Evolutionary conservation across 148 eudicot species (phyloP).

Genomic region (Cornus florida): DNA sequence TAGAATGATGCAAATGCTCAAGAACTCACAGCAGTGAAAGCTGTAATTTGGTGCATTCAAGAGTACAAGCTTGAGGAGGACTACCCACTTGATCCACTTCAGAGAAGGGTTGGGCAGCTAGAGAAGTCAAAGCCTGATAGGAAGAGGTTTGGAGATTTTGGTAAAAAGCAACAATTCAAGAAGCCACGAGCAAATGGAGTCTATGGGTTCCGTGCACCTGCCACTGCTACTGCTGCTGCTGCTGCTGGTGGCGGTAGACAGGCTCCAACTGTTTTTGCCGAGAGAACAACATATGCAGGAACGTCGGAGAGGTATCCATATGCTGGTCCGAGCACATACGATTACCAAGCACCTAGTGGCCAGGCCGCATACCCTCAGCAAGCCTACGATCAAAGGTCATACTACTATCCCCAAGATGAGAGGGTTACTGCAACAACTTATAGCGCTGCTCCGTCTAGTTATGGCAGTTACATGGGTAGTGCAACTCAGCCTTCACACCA

Average conservation of each 20-base stretch:
- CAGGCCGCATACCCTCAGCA: conserved; percentile 37
- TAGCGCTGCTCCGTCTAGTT: conserved; percentile 21
- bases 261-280: conserved; percentile 17
- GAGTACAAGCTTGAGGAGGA: conserved; percentile 48
- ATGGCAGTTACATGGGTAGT: conserved; percentile 24
- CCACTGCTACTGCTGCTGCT: conserved; percentile 15
- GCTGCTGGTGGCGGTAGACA: conserved; percentile 15
- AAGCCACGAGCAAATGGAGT: conserved; percentile 34
- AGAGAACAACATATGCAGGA: conserved; percentile 19
- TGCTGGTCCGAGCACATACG: conserved; percentile 23
- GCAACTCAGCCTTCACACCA: conserved; percentile 28
- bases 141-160: conserved; percentile 40
- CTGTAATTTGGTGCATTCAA: conserved; percentile 41
- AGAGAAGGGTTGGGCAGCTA: conserved; percentile 49
- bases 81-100: conserved; percentile 61
- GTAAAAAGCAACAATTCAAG: conserved; percentile 30
- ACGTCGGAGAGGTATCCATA: conserved; percentile 32
- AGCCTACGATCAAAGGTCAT: conserved; percentile 31
- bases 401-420: conserved; percentile 31
- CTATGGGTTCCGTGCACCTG: conserved; percentile 12
- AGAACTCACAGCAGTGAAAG: conserved; percentile 51
- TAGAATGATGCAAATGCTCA: conserved; percentile 49
- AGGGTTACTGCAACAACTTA: conserved; percentile 20
- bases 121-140: conserved; percentile 42
- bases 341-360: conserved; percentile 22